These are phyloP conservation scores for Penicillium lagena DNA, from an alignment of 495 filamentous ascomycete genomes.

Conservation along the genomic window DNA sequence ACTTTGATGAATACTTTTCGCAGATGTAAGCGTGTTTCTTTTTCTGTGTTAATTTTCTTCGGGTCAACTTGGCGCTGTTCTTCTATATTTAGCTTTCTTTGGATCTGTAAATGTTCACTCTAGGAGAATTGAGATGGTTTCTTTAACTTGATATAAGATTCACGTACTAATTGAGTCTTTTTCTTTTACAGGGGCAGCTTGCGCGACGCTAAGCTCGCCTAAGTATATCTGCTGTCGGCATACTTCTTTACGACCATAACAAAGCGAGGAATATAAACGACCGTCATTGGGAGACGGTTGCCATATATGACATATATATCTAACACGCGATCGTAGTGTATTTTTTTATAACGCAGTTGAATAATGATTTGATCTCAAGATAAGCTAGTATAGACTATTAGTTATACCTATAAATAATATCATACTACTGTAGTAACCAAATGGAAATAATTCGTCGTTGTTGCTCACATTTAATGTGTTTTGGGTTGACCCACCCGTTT, in stretches of 20 bases:
- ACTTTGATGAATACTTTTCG: slow-evolving; percentile 55
- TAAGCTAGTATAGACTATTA: too few species aligned
- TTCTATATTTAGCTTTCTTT: not conserved
- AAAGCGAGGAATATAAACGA: not conserved
- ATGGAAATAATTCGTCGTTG: too few species aligned
- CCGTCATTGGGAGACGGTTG: not conserved
- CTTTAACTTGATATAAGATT: too few species aligned
- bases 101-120: not conserved
- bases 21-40: slow-evolving; percentile 19
- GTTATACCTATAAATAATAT: too few species aligned
- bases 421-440: too few species aligned
- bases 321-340: too few species aligned
- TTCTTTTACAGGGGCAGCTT: not conserved
- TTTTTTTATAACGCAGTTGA: too few species aligned
- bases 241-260: not conserved
- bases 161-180: not conserved
- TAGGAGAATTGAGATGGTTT: not conserved
- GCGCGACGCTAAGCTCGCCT: not conserved
- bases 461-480: too few species aligned
- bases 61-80: not conserved
- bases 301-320: too few species aligned
- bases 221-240: not conserved
- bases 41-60: not conserved
- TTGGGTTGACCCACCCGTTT: too few species aligned
- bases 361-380: too few species aligned